Base-by-base conservation (phyloP, 2,329 filamentous ascomycete species). In the Neonectria coccinea region DNA sequence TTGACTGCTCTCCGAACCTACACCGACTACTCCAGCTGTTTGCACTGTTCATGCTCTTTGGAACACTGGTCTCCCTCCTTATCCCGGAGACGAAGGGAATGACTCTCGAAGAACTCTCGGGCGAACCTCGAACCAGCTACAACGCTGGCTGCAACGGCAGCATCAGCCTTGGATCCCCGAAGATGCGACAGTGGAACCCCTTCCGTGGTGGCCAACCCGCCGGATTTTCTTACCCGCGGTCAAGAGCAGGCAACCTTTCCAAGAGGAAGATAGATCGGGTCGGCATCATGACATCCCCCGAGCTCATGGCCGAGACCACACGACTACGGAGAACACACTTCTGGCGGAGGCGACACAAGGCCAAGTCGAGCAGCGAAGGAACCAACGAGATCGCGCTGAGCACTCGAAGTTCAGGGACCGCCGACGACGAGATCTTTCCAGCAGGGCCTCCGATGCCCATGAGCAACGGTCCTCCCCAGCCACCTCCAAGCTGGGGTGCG, bases 21-120 rank as follows among this genome's bases (percentile, higher is more conserved):
- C 86, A 92, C 76, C 88, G 91, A 61, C 86, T 94, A 41, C 89
- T 95, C 82, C 85, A 93, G 76, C 91, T 94, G 41, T 94, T 92
- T 77, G 91, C 91, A 0, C 82, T 93, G 10, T 94, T 95, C 82
- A 94, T 94, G 92, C 83, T 94, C 6, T 85, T 86, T 56, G 92
- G 92, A 39, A 86, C 87, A 51, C 78, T 92, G 51, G 88, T 88
- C 3, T 89, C 89, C 1, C 80, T 94, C 4, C 79, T 95, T n/a
- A 89, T 94, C 22, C 91, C 91, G 0, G 92, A 94, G 79, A 94
- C 90, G 0, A 93, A 91, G 80, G 85, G 90, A 1, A 84, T 88
- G 76, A 93, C 91, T 0, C 81, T 96, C 45, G 92, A 93, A 75
- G 86, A 90, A 67, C 80, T 93, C 16, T 85, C 89, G 1, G 90